Base-by-base conservation (phyloP, 768 basidiomycete species). In the Fibroporia radiculosa region DNA sequence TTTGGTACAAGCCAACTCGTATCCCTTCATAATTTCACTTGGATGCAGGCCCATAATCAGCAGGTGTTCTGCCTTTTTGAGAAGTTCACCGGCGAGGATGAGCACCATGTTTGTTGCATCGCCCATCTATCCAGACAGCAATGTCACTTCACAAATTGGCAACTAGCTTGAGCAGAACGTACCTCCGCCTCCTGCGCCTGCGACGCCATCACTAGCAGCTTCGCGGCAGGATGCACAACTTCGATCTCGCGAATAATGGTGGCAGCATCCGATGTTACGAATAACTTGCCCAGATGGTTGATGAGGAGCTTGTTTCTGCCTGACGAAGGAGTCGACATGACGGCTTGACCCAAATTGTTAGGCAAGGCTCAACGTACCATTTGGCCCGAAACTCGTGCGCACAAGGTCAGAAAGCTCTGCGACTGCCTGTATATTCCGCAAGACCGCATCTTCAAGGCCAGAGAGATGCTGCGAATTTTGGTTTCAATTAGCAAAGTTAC, bases 241-340 rank as follows among this genome's bases (percentile, higher is more conserved):
- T 99, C 96, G 60, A 98, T 82, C 69, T 99, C 96, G 52, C 85
- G 78, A 58, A 99, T 92, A 66, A 99, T 98, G 47, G 95, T 98
- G 11, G 96, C 96, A 8, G 96, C 95, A 77, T 99, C 95, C 37
- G 92, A 95, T 26, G 96, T 99, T 48, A 98, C 93, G 66, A 98
- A 98, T 29, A 97, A 74, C 63, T 82, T 77, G 44, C 93, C 93
- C 27, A 99, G 74, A 66, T 98, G 95, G 65, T 99, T 99, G 68
- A 99, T 95, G 62, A 99, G 69, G 44, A 99, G 80, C 66, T 99
- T 99, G 67, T 97, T 99, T 42, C 95, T 79, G 32, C 44, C 44
- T 45, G 24, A 25, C 11, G 40, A n/a, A 25, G 22, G n/a, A 11
- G 1, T 41, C 32, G 22, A 23, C 34, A 52, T 8, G 11, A 23